phyloP scores from a whole-genome alignment of 208 protist species.

The Trichomonas gallinae region DNA sequence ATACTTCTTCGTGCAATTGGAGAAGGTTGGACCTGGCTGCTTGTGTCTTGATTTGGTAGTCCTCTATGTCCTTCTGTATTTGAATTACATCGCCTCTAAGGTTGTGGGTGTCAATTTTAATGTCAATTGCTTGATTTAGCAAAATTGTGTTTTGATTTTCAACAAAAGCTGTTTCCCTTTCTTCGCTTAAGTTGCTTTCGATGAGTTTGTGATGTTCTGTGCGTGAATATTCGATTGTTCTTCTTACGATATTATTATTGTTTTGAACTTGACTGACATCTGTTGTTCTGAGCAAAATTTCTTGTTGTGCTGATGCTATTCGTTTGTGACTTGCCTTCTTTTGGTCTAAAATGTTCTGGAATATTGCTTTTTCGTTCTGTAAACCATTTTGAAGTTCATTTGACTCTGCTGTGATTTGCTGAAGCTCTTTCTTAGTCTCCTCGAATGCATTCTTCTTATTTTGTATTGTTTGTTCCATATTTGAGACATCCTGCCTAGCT shows the following conservation, averaged over 20 bases:
- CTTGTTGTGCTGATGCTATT: conserved; percentile 71
- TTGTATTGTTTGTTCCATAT: not conserved
- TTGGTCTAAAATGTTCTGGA: conserved; percentile 76
- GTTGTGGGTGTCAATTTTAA: not conserved
- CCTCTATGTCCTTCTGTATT: not conserved
- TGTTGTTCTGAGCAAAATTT: conserved; percentile 64
- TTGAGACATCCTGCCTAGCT: not conserved
- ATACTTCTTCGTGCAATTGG: not conserved
- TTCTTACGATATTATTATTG: not conserved
- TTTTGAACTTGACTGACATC: conserved; percentile 74
- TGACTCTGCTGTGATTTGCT: not conserved
- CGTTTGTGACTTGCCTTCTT: conserved; percentile 67
- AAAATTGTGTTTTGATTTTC: conserved; percentile 50
- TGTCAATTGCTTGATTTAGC: conserved; percentile 66
- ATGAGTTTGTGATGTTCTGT: not conserved
- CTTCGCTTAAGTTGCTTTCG: not conserved
- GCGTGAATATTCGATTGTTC: not conserved
- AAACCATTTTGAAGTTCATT: not conserved
- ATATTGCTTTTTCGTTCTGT: conserved; percentile 38
- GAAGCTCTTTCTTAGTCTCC: not conserved
- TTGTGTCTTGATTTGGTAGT: not conserved
- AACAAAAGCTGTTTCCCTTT: conserved; percentile 25
- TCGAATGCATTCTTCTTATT: not conserved
- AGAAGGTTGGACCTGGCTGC: not conserved
- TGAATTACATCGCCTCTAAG: not conserved